A percentile compares a stretch with the other conserved stretches of the same genome.
These are phyloP conservation scores for Nitzschia inconspicua DNA, from an alignment of 108 stramenopile species.

Conservation along the genomic window DNA sequence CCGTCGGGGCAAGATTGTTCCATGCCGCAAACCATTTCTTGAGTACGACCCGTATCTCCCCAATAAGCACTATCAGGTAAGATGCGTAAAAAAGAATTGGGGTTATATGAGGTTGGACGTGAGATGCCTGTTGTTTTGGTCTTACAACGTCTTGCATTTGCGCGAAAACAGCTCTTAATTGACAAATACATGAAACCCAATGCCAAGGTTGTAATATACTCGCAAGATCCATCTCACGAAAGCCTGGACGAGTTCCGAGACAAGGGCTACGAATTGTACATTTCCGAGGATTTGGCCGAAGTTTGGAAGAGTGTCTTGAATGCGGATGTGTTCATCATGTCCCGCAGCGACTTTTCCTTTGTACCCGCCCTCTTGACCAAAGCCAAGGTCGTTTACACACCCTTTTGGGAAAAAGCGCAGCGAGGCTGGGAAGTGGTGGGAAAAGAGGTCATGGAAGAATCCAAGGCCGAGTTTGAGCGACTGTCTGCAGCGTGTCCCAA, in stretches of 20 bases:
- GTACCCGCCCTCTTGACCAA: slow-evolving; percentile 27
- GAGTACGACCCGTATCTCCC: slow-evolving; percentile 26
- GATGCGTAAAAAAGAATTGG: too few relatives aligned
- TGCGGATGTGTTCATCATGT: slow-evolving; percentile 33
- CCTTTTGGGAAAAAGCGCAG: slow-evolving; percentile 28
- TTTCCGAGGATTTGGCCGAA: slow-evolving; percentile 14
- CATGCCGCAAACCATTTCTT: slow-evolving; percentile 7
- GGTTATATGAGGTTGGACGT: too few relatives aligned
- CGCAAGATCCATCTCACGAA: slow-evolving; percentile 6
- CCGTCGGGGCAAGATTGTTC: slow-evolving; percentile 25
- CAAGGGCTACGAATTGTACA: slow-evolving; percentile 20
- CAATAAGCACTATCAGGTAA: slow-evolving; percentile 30
- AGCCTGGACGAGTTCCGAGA: slow-evolving; percentile 23
- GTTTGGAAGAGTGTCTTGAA: slow-evolving; percentile 25
- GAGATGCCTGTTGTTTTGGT: too few relatives aligned
- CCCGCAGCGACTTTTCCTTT: slow-evolving; percentile 28
- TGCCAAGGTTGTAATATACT: slow-evolving; percentile 17
- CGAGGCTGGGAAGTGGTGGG: slow-evolving; percentile 20
- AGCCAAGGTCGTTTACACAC: slow-evolving; percentile 28
- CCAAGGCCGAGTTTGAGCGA: slow-evolving; percentile 6
- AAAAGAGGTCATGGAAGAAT: neutral
- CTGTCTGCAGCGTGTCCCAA: neutral
- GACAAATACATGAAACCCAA: slow-evolving; percentile 5
- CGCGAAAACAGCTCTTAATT: slow-evolving; percentile 9
- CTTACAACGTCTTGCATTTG: too few relatives aligned